phyloP scores from a whole-genome alignment of 1,284 basidiomycete genomes.

The Coniferiporia weirii region DNA sequence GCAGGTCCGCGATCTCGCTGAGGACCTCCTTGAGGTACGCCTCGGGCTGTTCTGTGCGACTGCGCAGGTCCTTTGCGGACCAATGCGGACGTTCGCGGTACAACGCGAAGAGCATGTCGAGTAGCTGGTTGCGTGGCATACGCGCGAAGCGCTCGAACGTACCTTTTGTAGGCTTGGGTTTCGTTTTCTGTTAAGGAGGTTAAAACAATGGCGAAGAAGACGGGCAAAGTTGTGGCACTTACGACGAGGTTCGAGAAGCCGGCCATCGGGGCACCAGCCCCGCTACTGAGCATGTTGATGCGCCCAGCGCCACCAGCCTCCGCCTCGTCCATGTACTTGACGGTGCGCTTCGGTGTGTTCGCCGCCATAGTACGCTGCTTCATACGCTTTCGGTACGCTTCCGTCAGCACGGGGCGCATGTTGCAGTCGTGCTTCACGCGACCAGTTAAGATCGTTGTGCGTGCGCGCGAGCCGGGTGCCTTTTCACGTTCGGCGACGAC shows the following conservation, averaged over 20 bases:
- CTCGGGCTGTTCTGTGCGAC: conserved; percentile 87
- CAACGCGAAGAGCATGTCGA: conserved; percentile 78
- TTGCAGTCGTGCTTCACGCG: conserved; percentile 72
- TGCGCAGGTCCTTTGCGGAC: conserved; percentile 76
- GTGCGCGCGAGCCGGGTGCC: conserved; percentile 52
- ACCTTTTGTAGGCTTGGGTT: conserved; percentile 60
- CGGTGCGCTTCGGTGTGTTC: conserved; percentile 55
- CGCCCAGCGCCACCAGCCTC: conserved; percentile 58
- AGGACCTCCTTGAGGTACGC: conserved; percentile 87
- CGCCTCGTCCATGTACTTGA: conserved; percentile 55
- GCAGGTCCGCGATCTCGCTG: conserved; percentile 73
- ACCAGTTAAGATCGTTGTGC: conserved; percentile 70
- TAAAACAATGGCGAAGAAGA: neutral
- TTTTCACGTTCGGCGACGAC: conserved; percentile 73
- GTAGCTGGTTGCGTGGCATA: conserved; percentile 83
- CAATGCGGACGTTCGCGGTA: conserved; percentile 82
- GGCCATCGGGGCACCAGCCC: conserved; percentile 28
- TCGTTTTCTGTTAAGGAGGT: conserved; percentile 44
- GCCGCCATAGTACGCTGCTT: conserved; percentile 54
- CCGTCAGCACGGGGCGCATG: conserved; percentile 57
- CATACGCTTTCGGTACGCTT: conserved; percentile 59
- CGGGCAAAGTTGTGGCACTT: conserved; percentile 25
- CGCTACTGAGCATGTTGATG: conserved; percentile 54
- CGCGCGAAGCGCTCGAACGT: conserved; percentile 85
- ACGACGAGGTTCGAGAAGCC: conserved; percentile 58